Base-by-base conservation (phyloP, 2,329 filamentous ascomycete genomes). In the Hypoxylon sp. region DNA sequence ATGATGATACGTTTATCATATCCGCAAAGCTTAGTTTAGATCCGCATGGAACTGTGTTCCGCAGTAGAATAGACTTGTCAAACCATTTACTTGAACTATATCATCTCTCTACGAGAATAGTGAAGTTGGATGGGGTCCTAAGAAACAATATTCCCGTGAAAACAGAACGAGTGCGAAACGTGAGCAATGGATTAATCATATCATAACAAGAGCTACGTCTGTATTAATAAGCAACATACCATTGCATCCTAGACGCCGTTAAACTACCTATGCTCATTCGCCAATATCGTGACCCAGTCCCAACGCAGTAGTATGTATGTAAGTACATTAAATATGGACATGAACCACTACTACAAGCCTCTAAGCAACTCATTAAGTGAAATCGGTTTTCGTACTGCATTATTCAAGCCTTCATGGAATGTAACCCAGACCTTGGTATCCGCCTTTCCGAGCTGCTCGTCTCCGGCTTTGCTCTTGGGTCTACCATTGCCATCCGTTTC, bases 381-480 rank as follows among this genome's bases (percentile, higher is more conserved):
- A 70, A 94, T 86, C 0, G 91, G 90, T 77, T 94, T 94, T 76
- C 90, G 85, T 39, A 94, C 92, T 17, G 92, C 92, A 83, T 94
- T 94, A 24, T 90, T 92, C 75, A 90, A 92, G 0, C 92, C 92
- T 79, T 94, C 92, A 74, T 94, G 88, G 77, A 89, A 94, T 53
- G 86, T 92, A 35, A 93, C 87, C 91, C 92, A 94, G 6, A 91
- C 87, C 73, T 89, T 88, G 10, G 82, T 84, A 51, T 87, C 86
- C 52, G 82, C 80, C 67, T 79, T 79, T 24, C 76, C 74, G 5
- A 72, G 42, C 2, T 77, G 59, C 66, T 69, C 73, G 66, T 77
- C 59, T 47, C 72, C 71, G 62, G 77, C 64, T 63, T 74, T 73
- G 37, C 69, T 74, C 59, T 65, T 77, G 13, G 68, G 68, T 58